Conservation (phyloP, 148 eudicot species). For the Fagopyrum homotropicum region DNA sequence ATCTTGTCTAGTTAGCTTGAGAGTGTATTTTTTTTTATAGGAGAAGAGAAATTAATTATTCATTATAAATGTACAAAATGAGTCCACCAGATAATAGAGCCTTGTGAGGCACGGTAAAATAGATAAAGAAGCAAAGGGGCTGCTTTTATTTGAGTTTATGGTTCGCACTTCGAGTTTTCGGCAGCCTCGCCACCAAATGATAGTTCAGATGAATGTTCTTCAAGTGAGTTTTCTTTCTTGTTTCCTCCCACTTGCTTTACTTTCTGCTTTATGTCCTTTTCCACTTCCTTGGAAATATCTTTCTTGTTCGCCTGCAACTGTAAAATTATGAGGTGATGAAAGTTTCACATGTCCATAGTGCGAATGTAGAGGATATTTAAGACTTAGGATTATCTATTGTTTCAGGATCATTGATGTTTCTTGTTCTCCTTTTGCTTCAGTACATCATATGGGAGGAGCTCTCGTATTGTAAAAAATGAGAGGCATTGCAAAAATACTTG, state of each 20-base stretch:
- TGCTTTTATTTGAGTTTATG: background rate
- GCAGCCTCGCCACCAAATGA: background rate
- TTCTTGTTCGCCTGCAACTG: slow-evolving; percentile 28
- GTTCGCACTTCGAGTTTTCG: slow-evolving; percentile 16
- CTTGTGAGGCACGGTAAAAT: background rate
- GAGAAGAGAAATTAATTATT: background rate
- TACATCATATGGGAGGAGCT: background rate
- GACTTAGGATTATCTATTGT: background rate
- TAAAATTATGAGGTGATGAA: background rate
- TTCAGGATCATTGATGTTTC: background rate
- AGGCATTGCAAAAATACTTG: too few relatives aligned
- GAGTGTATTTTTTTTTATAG: background rate
- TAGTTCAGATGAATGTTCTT: slow-evolving; percentile 21
- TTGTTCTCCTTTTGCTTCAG: background rate
- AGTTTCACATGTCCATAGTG: background rate
- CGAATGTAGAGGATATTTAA: background rate
- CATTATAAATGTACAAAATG: slow-evolving; percentile 8
- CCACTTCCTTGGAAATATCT: slow-evolving; percentile 22
- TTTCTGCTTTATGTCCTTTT: slow-evolving; percentile 27
- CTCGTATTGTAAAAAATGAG: too few relatives aligned
- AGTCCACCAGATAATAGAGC: slow-evolving; percentile 13
- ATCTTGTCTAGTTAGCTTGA: slow-evolving; percentile 2
- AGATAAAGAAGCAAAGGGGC: background rate
- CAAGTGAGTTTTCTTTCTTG: slow-evolving; percentile 18
- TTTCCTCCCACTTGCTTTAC: slow-evolving; percentile 21